phyloP scores from a whole-genome alignment of 345 rosid species.

The Euphorbia tirucalli region DNA sequence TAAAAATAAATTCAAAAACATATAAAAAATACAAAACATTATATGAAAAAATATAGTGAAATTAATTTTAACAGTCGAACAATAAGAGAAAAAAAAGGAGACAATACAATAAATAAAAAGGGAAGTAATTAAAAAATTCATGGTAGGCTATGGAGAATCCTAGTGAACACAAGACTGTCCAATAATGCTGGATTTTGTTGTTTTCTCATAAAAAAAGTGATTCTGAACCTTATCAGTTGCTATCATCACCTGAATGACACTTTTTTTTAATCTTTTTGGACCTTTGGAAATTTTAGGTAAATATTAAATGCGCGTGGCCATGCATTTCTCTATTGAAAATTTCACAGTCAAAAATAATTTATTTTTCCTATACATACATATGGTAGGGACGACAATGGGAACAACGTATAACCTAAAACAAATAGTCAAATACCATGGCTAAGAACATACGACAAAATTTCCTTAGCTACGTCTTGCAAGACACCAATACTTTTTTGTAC shows the following conservation, averaged over 20 bases:
- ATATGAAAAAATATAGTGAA: too few relatives aligned
- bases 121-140: background rate
- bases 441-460: slow-evolving; percentile 8
- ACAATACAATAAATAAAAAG: background rate
- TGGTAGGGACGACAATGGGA: background rate
- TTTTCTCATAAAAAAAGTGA: slow-evolving; percentile 1
- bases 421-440: background rate
- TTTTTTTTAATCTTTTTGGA: background rate
- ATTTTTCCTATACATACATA: background rate
- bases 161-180: background rate
- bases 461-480: background rate
- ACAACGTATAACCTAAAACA: background rate
- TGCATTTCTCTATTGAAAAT: background rate
- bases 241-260: background rate
- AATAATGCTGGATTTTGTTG: slow-evolving; percentile 10
- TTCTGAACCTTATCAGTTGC: background rate
- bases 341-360: too few relatives aligned
- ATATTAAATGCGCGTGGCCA: background rate
- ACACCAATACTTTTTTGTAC: background rate
- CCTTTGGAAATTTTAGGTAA: background rate
- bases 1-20: too few relatives aligned
- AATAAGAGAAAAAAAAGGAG: too few relatives aligned
- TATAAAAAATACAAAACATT: too few relatives aligned
- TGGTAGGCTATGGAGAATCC: background rate
- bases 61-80: background rate